Evolutionary conservation across 768 basidiomycete species (phyloP).

Genomic region (Naganishia kalamii): DNA sequence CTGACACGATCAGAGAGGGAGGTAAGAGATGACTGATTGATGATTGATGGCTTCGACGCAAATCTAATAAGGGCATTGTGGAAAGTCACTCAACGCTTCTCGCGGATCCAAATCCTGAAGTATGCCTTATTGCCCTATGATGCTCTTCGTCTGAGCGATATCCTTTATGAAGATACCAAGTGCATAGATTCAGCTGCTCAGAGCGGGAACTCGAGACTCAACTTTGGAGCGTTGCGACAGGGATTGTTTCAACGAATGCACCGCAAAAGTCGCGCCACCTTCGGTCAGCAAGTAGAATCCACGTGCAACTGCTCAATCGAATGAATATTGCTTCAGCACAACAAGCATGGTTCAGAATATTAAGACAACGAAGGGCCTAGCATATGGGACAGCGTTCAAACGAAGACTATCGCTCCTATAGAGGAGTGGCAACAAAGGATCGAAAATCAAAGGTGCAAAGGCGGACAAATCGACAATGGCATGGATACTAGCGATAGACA

Average conservation of each 20-base stretch:
- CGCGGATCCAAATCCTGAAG: constrained; percentile 1
- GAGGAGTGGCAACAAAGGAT: constrained; percentile 6
- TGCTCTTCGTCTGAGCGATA: no score
- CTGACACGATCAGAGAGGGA: no score
- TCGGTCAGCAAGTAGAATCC: no score
- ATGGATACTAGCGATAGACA: no score
- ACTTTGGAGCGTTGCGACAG: no score
- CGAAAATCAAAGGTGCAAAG: constrained; percentile 18
- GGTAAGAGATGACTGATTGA: no score
- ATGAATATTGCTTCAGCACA: not conserved
- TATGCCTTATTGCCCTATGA: not conserved
- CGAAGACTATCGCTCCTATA: constrained; percentile 11
- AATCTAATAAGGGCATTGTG: not conserved
- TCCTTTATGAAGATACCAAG: no score
- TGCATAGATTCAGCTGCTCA: no score
- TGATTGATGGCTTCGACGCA: not conserved
- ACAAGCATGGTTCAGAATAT: not conserved
- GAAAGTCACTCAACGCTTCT: constrained; percentile 4
- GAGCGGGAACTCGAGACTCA: no score
- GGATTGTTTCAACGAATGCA: no score
- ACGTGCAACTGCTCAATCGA: not conserved
- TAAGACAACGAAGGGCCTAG: constrained; percentile 5
- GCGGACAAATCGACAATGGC: not conserved
- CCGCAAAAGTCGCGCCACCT: no score
- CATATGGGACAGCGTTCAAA: constrained; percentile 5